Base-by-base conservation (phyloP, 768 basidiomycete species). In the Coprinopsis strossmayeri region DNA sequence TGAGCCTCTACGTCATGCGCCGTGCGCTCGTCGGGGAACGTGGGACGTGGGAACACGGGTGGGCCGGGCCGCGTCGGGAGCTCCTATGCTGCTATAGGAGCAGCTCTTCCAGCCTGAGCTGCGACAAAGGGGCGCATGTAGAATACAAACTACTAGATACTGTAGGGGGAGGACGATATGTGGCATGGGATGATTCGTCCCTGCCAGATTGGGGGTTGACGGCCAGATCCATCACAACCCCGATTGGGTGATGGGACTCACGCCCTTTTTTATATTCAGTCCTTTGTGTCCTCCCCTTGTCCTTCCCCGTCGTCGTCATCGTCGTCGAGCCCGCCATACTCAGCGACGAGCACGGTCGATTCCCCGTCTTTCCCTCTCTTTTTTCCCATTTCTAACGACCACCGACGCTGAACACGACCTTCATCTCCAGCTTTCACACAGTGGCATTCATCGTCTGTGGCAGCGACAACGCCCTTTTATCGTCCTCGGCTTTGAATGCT, bases 271-370 rank as follows among this genome's bases (percentile, higher is more conserved):
- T 61, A 54, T 52, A 58, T 58, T 57, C 60, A 51, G 53, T 54
- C 51, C 32, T 53, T 55, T 53, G 63, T 62, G 61, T 50, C 51
- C 58, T 58, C 65, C 57, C 58, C 59, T 54, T 58, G 54, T 55
- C 57, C 51, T 18, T 17, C 35, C 10, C 18, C 35, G 11, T 18
- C 52, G 62, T 57, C 57, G 48, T 61, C 63, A 53, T 59, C 61
- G 64, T 69, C 67, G 69, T 70, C 66, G 68, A 67, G 66, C 64
- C 62, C 68, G 60, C 61, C 65, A 59, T 56, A 64, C 64, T 59
- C 68, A 53, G 56, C 65, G 64, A 56, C 64, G 48, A 49, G 47
- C 54, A 47, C 50, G 48, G 61, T 54, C 59, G 21, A n/a, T 23
- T 53, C 52, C 53, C 55, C 56, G 45, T 55, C 54, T 51, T 59